Conservation (phyloP, 148 eudicot genomes). For the Rhododendron ovatum region DNA sequence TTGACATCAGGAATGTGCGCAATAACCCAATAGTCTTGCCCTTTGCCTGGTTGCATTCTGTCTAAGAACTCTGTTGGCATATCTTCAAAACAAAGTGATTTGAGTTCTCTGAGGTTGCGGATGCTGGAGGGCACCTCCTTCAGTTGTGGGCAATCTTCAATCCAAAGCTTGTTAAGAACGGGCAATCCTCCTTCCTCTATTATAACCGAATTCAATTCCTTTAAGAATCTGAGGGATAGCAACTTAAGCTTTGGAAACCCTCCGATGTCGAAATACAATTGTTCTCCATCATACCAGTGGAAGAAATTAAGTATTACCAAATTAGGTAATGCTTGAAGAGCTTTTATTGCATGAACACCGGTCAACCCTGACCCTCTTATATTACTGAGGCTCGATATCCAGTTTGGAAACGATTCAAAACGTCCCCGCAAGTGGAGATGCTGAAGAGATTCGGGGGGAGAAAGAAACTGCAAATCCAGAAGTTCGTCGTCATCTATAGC, state of each 20-base stretch:
- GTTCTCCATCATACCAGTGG: background rate
- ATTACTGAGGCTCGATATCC: background rate
- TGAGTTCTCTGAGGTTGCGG: background rate
- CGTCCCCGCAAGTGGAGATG: background rate
- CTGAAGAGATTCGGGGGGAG: background rate
- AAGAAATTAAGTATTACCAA: background rate
- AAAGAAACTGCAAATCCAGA: background rate
- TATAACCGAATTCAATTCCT: background rate
- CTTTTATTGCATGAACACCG: background rate
- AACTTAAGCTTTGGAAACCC: background rate
- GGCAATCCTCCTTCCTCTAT: constrained; percentile 2
- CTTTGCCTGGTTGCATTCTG: background rate
- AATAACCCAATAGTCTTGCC: background rate
- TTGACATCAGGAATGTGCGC: background rate
- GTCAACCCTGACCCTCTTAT: background rate
- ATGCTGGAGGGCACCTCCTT: background rate
- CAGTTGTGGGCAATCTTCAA: background rate
- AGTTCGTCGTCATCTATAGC: background rate
- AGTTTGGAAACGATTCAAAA: background rate
- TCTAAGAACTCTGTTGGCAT: background rate
- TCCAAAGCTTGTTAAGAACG: background rate
- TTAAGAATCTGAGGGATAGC: background rate
- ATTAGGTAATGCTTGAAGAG: constrained; percentile 1
- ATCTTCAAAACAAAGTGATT: background rate
- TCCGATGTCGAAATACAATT: background rate